Conservation (phyloP, 2,329 filamentous ascomycete genomes). For the Nannizziopsis arthrosporioides region DNA sequence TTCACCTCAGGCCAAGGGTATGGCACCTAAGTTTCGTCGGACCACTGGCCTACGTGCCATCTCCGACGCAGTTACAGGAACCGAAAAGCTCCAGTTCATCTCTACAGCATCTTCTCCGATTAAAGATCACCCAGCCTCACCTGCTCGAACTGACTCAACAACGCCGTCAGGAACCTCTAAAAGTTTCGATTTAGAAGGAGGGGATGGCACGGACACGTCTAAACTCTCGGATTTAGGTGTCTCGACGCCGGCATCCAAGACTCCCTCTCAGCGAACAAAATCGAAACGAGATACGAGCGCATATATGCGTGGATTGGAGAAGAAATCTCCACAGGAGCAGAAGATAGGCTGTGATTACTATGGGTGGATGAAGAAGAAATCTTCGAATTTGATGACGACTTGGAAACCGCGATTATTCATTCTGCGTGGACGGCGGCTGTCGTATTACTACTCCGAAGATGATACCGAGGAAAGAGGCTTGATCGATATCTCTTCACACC, state of each 20-base stretch:
- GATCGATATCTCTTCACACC: constrained; percentile 95
- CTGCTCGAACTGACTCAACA: constrained; percentile 64
- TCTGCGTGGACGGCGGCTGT: constrained; percentile 75
- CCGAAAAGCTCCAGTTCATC: constrained; percentile 40
- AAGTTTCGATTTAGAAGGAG: constrained; percentile 70
- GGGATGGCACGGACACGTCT: constrained; percentile 42
- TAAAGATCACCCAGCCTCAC: constrained; percentile 49
- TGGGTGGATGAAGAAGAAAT: constrained; percentile 99
- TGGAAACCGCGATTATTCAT: constrained; percentile 98
- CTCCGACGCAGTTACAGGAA: constrained; percentile 57
- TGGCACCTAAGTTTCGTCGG: constrained; percentile 47
- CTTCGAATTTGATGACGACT: constrained; percentile 86
- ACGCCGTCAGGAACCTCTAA: constrained; percentile 50
- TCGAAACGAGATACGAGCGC: constrained; percentile 92
- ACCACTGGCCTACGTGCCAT: constrained; percentile 67
- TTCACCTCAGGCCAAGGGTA: constrained; percentile 44
- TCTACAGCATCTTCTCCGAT: constrained; percentile 33
- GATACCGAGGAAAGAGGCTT: constrained; percentile 88
- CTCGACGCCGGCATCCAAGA: constrained; percentile 42
- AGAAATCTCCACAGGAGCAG: constrained; percentile 69
- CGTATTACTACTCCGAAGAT: constrained; percentile 91
- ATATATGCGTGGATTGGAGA: constrained; percentile 74
- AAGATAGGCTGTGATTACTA: constrained; percentile 82
- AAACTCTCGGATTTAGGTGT: constrained; percentile 39
- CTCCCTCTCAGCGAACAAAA: constrained; percentile 44